These are phyloP conservation scores for Candida sanyiensis DNA, from an alignment of 805 yeast species.

Conservation along the genomic window DNA sequence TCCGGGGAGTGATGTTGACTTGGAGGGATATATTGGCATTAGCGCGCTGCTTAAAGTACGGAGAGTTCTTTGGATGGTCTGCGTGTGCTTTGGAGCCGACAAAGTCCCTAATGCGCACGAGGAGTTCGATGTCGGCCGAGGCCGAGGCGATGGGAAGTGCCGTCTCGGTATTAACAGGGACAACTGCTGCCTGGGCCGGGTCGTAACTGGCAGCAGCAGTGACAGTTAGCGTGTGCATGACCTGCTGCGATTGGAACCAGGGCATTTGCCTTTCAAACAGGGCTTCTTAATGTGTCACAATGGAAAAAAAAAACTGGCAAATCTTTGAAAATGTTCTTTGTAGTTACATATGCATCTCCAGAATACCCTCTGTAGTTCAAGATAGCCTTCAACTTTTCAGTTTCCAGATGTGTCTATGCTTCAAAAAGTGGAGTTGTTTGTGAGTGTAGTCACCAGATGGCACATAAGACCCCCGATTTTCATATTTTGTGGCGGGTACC, in stretches of 20 bases:
- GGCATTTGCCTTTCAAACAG: no score
- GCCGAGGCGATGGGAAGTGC: conserved; percentile 35
- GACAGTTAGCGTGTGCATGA: conserved; percentile 6
- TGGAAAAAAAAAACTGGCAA: no score
- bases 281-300: no score
- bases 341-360: no score
- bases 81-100: conserved; percentile 37
- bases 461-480: no score
- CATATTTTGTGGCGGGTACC: no score
- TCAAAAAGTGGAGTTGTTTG: no score
- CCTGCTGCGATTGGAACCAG: not conserved
- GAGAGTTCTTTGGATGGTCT: conserved; percentile 23
- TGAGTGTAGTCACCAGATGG: no score
- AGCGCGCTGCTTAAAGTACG: conserved; percentile 21
- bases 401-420: no score
- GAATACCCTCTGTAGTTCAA: no score
- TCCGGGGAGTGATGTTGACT: conserved; percentile 37
- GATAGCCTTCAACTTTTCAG: no score
- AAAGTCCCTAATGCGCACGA: conserved; percentile 42
- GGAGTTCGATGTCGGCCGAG: conserved; percentile 33
- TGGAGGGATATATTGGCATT: conserved; percentile 32
- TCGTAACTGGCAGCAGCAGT: conserved; percentile 13
- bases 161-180: conserved; percentile 40
- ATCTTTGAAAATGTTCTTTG: no score
- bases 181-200: conserved; percentile 23